Base-by-base conservation (phyloP, 2,329 filamentous ascomycete species). In the Cylindrodendrum hubeiense region DNA sequence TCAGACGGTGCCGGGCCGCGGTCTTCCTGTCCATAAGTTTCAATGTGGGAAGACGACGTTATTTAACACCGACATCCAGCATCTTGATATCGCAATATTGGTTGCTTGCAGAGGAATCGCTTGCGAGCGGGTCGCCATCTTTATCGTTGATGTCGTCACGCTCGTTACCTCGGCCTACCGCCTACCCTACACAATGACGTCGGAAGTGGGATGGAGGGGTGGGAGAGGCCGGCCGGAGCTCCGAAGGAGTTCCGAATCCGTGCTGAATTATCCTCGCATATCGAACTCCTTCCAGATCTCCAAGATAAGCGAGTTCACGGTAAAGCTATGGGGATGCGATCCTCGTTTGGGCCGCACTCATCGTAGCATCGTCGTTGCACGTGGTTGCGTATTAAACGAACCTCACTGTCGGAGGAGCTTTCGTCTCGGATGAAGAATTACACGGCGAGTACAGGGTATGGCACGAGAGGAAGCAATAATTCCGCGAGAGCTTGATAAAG, bases 1-100 rank as follows among this genome's bases (percentile, higher is more conserved):
- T 64, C 66, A 61, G 59, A 66, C 69, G 66, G 66, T 64, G 60
- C 49, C 43, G 62, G 49, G n/a, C 66, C 57, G 55, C 47, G 21
- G 50, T 52, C 21, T 43, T 52, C 52, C 21, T 50, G 41, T 43
- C 15, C 19, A 30, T n/a, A n/a, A n/a, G n/a, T n/a, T n/a, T n/a
- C n/a, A n/a, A n/a, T n/a, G n/a, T n/a, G n/a, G n/a, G n/a, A n/a
- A n/a, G n/a, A n/a, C n/a, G n/a, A n/a, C n/a, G n/a, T n/a, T n/a
- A n/a, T n/a, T 8, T 2, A 34, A 33, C 19, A 7, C n/a, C 12
- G 3, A 6, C 47, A 21, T 22, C 21, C 33, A 33, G 2, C 5
- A 39, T n/a, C 15, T 8, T 17, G 15, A 8, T n/a, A 10, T 39
- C 37, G 46, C 8, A 41, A 46, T 52, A n/a, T 21, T 15, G 21